Percentiles rank a stretch among this genome's conserved stretches.
Evolutionary conservation across 768 basidiomycete genomes (phyloP).

Genomic region (Mycena vitilis): DNA sequence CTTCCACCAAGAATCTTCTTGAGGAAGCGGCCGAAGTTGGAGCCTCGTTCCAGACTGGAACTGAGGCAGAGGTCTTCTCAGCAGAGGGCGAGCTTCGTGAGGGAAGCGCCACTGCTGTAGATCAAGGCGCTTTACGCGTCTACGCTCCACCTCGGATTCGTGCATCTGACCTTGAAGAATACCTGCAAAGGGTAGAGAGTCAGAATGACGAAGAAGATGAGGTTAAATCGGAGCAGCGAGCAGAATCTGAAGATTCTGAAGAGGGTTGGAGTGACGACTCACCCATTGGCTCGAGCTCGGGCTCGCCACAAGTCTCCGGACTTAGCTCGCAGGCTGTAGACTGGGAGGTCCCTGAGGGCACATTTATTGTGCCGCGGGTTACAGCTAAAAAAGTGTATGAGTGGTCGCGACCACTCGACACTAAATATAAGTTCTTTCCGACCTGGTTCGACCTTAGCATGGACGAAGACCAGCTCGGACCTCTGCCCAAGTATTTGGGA

Average conservation of each 20-base stretch:
- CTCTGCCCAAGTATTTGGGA: neutral
- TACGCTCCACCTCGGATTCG: conserved; percentile 3
- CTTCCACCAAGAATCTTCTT: conserved; percentile 8
- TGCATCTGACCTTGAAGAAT: conserved; percentile 7
- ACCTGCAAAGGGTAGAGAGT: neutral
- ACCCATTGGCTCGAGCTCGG: too few relatives aligned
- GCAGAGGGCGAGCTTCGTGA: conserved; percentile 22
- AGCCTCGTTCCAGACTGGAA: neutral
- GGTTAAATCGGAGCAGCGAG: neutral
- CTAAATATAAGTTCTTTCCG: conserved; percentile 14
- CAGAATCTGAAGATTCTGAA: neutral
- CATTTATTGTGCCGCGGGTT: neutral
- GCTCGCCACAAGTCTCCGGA: neutral
- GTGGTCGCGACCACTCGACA: neutral
- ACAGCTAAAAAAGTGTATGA: neutral
- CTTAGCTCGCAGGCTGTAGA: conserved; percentile 1
- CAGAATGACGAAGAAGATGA: neutral
- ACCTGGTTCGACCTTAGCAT: conserved; percentile 21
- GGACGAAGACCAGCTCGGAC: conserved; percentile 24
- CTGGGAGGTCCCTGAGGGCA: neutral
- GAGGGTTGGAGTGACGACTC: neutral
- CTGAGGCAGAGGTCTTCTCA: neutral
- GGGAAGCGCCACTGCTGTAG: neutral
- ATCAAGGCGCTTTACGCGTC: conserved; percentile 21
- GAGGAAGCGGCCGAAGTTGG: conserved; percentile 25